Evolutionary conservation across 2,329 filamentous ascomycete genomes (phyloP), one percentile per base, ranked within the genome.

Genomic region (Xylariaceae sp.): DNA sequence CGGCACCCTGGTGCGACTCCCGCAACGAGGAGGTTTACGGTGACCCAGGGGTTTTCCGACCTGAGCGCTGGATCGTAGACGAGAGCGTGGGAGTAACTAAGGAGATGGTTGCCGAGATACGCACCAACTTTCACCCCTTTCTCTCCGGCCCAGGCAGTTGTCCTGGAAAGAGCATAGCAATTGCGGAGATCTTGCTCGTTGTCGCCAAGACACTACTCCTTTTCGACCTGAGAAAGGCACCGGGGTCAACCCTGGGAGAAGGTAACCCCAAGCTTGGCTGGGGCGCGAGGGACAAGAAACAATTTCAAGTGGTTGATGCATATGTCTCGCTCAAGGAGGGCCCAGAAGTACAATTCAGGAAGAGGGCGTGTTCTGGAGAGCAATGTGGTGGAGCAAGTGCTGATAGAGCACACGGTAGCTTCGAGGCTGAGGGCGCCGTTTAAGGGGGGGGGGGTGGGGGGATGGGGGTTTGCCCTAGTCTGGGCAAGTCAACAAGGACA

Each of bases 51-150:
- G 18, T 24, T 1, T 52, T 43, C 19, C 36, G 47, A 3, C 47
- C 50, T 3, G 50, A 53, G 29, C 50, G 47, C 6, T 52, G 50
- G 50, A 47, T 52, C 17, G 29, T 32, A 4, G 38, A 45, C 19
- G 38, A 35, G 5, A 13, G 14, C n/a, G 40, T 36, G 8, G n/a
- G n/a, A n/a, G 37, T 36, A n/a, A 41, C 31, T 9, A 32, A 39
- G 24, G 39, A 48, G 19, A 15, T 30, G 7, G 25, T 50, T 1
- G 28, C 35, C 1, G 29, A 19, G 4, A 17, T 32, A 10, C 24
- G 27, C 8, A 13, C 25, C 13, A 13, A 13, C 11, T 51, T 48
- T 16, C 37, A 46, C 16, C 46, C 46, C 1, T 52, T 52, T 17
- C 5, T 27, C 2, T 26, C 40, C 5, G 46, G 47, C 1, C 41